phyloP scores from a whole-genome alignment of 371 early-diverging fungal genomes.

The Mucor circinelloides region DNA sequence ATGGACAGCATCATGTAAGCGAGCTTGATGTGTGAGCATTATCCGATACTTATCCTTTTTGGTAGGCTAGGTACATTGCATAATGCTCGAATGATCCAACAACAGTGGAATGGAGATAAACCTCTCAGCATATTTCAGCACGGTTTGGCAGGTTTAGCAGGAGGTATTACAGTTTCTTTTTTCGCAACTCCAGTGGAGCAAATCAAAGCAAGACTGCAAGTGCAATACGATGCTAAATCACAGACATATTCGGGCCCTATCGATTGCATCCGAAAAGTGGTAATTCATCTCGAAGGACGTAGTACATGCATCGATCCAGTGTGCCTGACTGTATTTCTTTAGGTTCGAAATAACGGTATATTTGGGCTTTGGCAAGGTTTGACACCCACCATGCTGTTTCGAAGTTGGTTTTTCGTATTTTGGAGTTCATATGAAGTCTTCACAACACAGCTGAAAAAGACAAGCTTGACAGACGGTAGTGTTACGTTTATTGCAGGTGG shows the following conservation, averaged over 20 bases:
- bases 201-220: constrained; percentile 83
- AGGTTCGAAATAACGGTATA: constrained; percentile 75
- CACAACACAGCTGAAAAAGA: constrained; percentile 47
- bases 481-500: constrained; percentile 90
- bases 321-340: background rate
- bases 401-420: constrained; percentile 88
- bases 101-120: constrained; percentile 63
- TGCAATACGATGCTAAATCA: constrained; percentile 82
- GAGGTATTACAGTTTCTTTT: constrained; percentile 87
- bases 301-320: background rate
- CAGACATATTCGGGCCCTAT: constrained; percentile 83
- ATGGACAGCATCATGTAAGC: constrained; percentile 85
- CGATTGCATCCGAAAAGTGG: constrained; percentile 80
- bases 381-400: constrained; percentile 78
- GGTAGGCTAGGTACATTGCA: constrained; percentile 80
- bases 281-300: constrained; percentile 19
- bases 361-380: constrained; percentile 86
- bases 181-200: constrained; percentile 93
- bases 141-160: constrained; percentile 77
- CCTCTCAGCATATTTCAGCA: constrained; percentile 68
- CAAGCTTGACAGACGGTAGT: constrained; percentile 54
- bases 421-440: constrained; percentile 88
- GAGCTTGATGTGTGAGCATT: background rate
- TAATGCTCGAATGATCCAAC: constrained; percentile 74
- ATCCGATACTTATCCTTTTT: background rate